Base-by-base conservation (phyloP, 139 green algal species). In the Closterium sp. region DNA sequence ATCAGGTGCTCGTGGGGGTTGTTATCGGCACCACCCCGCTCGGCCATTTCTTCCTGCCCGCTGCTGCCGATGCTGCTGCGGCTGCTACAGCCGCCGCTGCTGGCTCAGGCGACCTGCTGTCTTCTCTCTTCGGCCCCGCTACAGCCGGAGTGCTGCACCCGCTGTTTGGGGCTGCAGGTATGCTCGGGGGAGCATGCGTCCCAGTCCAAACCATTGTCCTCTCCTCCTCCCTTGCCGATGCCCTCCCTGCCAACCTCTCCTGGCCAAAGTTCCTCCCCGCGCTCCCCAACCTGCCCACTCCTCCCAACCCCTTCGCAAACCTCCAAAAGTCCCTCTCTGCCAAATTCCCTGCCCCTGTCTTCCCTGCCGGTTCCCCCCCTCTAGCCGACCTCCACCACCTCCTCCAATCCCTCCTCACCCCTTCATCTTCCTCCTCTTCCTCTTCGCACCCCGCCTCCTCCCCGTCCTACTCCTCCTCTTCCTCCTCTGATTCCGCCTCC, bases 1-100 rank as follows among this genome's bases (percentile, higher is more conserved):
- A 1, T 70, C 89, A 92, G 90, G 90, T 92, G 32, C 29, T 92
- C 45, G 28, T 92, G 38, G 90, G 90, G 0, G 90, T 73, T 50
- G 70, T 89, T 31, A n/a, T 92, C 22, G 90, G 90, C 27, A 92
- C 45, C 3, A 70, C 45, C 45, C 45, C 45, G 4, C 45, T 70
- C 6, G 45, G 45, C 45, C 45, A 70, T 70, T 70, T 70, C 45
- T 70, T 70, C 45, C 45, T 70, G 4, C 62, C 62, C 2, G 62
- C 62, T 79, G 62, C 62, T 50, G 38, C 38, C 13, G 38, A 50
- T 50, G 38, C 38, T 50, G 38, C 38, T 50, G 38, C 38, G 38
- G 38, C 38, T 50, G 38, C 38, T 50, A 50, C 38, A 50, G 38
- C 38, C 0, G 38, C 38, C 13, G 38, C 38, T 50, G 38, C 38